phyloP scores from a whole-genome alignment of 1,139 yeast genomes.

The Lodderomyces oxycetoniae region DNA sequence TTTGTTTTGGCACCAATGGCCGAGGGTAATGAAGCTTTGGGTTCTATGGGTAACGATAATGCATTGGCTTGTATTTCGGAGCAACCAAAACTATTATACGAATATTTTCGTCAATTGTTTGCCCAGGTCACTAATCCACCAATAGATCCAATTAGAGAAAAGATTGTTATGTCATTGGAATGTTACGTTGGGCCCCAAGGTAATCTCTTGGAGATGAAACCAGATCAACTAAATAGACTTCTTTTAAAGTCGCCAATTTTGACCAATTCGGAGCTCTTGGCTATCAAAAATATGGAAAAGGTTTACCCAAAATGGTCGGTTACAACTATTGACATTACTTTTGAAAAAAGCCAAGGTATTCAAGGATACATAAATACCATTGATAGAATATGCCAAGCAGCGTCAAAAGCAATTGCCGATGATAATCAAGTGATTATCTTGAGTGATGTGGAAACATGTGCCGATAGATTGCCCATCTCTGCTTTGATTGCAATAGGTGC shows the following conservation, averaged over 20 bases:
- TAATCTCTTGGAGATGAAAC: conserved; percentile 85
- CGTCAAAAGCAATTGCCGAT: conserved; percentile 78
- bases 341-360: conserved; percentile 74
- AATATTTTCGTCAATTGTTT: conserved; percentile 91
- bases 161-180: conserved; percentile 93
- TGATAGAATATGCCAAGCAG: conserved; percentile 83
- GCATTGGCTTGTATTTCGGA: conserved; percentile 95
- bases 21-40: conserved; percentile 89
- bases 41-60: conserved; percentile 98
- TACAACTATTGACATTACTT: conserved; percentile 83
- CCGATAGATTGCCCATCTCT: conserved; percentile 71
- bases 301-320: conserved; percentile 87
- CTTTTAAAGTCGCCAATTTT: conserved; percentile 79
- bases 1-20: conserved; percentile 93
- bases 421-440: conserved; percentile 70
- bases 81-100: conserved; percentile 86
- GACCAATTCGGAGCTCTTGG: conserved; percentile 65
- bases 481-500: conserved; percentile 96
- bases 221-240: conserved; percentile 86
- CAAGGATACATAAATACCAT: conserved; percentile 81
- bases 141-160: conserved; percentile 95
- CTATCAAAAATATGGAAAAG: conserved; percentile 64
- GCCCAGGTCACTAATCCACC: conserved; percentile 99
- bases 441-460: conserved; percentile 62
- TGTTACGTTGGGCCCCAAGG: conserved; percentile 98